Evolutionary conservation across 2,329 filamentous ascomycete genomes (phyloP), one percentile per base, ranked within the genome.

Genomic region (Fusarium sp.): DNA sequence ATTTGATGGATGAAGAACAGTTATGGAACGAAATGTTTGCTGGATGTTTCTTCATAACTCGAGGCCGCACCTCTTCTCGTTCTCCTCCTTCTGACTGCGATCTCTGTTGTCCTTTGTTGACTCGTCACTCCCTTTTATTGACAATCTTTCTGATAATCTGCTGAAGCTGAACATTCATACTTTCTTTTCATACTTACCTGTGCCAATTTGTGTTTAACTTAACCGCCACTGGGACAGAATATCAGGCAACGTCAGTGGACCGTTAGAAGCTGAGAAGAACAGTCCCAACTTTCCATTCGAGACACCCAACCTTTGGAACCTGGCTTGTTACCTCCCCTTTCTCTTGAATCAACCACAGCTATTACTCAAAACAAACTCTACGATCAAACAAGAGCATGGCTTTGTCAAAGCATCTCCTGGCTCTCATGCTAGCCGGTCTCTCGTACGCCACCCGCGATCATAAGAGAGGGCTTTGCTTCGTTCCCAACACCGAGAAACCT

Each of bases 391-490:
- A n/a, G 21, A 61, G 12, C 9, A 77, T 76, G 72, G n/a, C 54
- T 44, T 32, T 62, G 21, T 60, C 62, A 54, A 62, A 53, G 19
- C 21, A 59, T 12, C 37, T 76, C n/a, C n/a, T 66, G 18, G 52
- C 79, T 25, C 43, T 79, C 40, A 35, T 79, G 25, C 43, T 80
- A 33, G 59, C 73, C 11, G 65, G 72, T 16, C 57, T 79, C 38
- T 74, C 77, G n/a, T 75, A 76, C 9, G 81, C 79, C 52, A 69
- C 76, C 25, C 68, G 23, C 32, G 78, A 84, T 10, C 77, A 85
- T 21, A 95, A 95, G 81, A 92, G 94, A 74, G 93, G 93, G 33
- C 91, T 96, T 59, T 88, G 90, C 77, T 93, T 91, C 81, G 88
- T 93, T 23, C 87, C 89, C 11, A 88, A 90, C 67, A 71, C 82